A percentile compares a stretch with the other conserved stretches of the same genome.
phyloP scores from a whole-genome alignment of 2,329 filamentous ascomycete genomes.

The Leptographium flavum region DNA sequence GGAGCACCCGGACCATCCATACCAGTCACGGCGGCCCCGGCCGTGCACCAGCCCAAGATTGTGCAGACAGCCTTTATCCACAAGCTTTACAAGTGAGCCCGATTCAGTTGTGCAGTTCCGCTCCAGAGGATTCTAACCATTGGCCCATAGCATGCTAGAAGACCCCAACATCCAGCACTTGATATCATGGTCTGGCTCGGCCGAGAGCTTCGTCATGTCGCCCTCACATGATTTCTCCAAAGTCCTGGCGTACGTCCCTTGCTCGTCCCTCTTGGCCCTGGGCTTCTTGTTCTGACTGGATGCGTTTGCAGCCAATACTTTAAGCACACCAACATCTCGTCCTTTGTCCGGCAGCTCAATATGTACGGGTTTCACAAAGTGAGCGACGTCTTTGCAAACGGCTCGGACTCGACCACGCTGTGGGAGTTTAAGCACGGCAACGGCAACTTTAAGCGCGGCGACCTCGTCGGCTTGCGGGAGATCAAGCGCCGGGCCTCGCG shows the following conservation, averaged over 20 bases:
- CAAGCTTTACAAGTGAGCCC: constrained; percentile 85
- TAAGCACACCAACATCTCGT: constrained; percentile 98
- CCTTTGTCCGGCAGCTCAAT: constrained; percentile 92
- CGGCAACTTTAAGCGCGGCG: constrained; percentile 90
- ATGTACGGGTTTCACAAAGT: constrained; percentile 99
- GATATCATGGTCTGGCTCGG: constrained; percentile 87
- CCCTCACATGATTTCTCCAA: constrained; percentile 96
- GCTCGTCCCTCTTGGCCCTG: constrained; percentile 3
- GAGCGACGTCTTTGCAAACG: constrained; percentile 95
- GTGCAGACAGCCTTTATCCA: constrained; percentile 98
- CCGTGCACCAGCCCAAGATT: constrained; percentile 87
- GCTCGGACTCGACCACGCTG: constrained; percentile 79
- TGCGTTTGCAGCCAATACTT: constrained; percentile 74
- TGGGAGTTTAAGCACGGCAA: constrained; percentile 99
- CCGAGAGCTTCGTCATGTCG: constrained; percentile 98
- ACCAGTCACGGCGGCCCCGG: constrained; percentile 45
- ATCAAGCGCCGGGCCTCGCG: constrained; percentile 91
- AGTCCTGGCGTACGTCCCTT: constrained; percentile 69
- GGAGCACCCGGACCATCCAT: constrained; percentile 15
- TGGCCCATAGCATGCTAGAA: constrained; percentile 69
- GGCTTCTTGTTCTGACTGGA: constrained; percentile 11
- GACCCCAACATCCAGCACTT: constrained; percentile 85
- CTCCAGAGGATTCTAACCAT: background rate
- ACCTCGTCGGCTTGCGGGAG: constrained; percentile 78
- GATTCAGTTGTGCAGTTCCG: background rate